phyloP scores from a whole-genome alignment of 2,329 filamentous ascomycete species.

The Hymenoscyphus fructigenus region DNA sequence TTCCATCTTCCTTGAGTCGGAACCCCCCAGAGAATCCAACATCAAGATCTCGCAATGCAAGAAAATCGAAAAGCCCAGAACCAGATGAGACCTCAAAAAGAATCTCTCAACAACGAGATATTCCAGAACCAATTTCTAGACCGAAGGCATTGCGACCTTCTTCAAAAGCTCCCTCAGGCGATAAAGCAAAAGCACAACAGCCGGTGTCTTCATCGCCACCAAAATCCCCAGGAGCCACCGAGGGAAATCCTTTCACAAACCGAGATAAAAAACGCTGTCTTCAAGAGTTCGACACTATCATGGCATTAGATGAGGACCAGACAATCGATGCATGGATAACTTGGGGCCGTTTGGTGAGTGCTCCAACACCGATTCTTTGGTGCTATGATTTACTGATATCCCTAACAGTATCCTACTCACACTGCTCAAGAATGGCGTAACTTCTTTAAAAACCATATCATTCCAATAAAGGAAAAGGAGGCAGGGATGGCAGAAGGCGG shows the following conservation, averaged over 20 bases:
- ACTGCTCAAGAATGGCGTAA: conserved; percentile 37
- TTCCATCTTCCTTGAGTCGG: neutral
- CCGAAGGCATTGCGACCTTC: neutral
- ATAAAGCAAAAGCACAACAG: neutral
- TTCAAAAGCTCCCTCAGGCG: neutral
- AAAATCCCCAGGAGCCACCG: neutral
- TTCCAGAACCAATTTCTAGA: neutral
- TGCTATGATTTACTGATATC: conserved; percentile 9
- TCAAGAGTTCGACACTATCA: conserved; percentile 25
- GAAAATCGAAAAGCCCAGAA: neutral
- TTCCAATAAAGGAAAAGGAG: conserved; percentile 13
- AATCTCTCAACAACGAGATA: neutral
- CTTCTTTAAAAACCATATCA: conserved; percentile 30
- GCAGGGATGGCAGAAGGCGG: conserved; percentile 7
- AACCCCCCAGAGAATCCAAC: neutral
- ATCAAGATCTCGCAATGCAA: neutral
- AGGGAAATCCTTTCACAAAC: conserved; percentile 18
- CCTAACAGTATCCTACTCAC: conserved; percentile 30
- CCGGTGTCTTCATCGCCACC: neutral
- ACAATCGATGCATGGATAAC: conserved; percentile 32
- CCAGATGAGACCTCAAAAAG: neutral
- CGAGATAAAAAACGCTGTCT: conserved; percentile 28
- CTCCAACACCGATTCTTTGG: neutral
- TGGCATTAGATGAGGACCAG: conserved; percentile 24
- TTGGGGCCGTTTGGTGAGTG: conserved; percentile 29